Conservation (phyloP, 2,329 filamentous ascomycete species). For the Balansia obtecta region DNA sequence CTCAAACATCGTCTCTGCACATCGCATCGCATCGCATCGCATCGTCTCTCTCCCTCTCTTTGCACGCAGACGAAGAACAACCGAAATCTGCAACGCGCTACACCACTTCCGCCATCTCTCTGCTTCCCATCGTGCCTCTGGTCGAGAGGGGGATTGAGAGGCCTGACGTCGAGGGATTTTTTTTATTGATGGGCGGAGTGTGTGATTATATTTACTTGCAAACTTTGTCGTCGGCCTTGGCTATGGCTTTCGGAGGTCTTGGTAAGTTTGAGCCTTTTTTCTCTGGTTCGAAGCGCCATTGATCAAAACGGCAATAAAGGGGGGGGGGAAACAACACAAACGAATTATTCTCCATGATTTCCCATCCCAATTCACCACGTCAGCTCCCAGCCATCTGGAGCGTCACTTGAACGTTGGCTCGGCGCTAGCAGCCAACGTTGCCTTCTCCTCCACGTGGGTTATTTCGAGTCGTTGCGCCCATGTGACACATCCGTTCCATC, state of each 20-base stretch:
- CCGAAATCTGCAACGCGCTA: not conserved
- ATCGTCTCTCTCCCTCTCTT: too few species aligned
- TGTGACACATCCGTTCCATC: not conserved
- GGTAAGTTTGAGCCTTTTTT: not conserved
- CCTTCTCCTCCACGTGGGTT: not conserved
- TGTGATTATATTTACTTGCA: too few species aligned
- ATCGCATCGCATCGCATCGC: too few species aligned
- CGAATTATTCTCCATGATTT: too few species aligned
- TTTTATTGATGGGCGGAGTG: not conserved
- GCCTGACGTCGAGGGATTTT: not conserved
- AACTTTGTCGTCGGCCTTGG: not conserved
- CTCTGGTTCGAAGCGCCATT: not conserved
- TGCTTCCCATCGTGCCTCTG: not conserved
- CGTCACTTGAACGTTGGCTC: too few species aligned
- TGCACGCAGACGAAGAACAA: too few species aligned
- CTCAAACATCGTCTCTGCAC: too few species aligned
- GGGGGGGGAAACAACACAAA: not conserved
- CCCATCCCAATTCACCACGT: too few species aligned
- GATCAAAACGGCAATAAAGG: not conserved
- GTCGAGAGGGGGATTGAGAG: not conserved
- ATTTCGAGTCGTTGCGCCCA: not conserved
- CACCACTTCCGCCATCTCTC: not conserved
- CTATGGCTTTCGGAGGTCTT: conserved; percentile 4
- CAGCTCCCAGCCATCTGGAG: too few species aligned
- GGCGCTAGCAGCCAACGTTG: too few species aligned